Evolutionary conservation across 805 yeast genomes (phyloP).

Genomic region (Yarrowia yakushimensis): DNA sequence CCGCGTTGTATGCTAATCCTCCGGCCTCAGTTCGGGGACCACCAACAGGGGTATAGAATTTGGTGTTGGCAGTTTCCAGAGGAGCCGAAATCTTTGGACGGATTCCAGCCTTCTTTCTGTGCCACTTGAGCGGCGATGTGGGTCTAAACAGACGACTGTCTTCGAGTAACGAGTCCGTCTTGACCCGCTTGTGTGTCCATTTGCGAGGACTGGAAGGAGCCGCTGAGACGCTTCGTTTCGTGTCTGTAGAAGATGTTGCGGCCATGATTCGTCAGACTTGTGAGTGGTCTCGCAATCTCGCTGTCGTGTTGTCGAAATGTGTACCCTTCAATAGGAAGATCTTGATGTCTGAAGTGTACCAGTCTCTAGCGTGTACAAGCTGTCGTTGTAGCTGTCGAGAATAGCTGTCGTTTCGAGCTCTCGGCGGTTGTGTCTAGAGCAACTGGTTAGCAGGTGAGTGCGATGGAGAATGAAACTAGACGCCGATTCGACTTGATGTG

Average conservation of each 20-base stretch:
- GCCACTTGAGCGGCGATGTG: constrained; percentile 20
- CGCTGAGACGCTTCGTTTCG: constrained; percentile 4
- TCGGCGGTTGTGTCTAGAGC: background rate
- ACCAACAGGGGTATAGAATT: background rate
- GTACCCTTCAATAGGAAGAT: background rate
- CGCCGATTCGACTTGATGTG: background rate
- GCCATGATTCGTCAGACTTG: too few species aligned
- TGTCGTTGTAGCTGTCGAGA: background rate
- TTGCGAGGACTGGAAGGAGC: background rate
- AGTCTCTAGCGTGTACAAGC: background rate
- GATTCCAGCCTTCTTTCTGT: background rate
- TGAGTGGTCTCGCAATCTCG: background rate
- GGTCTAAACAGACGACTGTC: constrained; percentile 8
- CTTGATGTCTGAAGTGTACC: background rate
- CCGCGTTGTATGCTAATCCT: background rate
- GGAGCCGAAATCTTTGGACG: constrained; percentile 4
- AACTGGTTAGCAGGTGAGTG: background rate
- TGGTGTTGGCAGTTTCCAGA: background rate
- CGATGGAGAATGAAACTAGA: background rate
- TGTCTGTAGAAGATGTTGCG: background rate
- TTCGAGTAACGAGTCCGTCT: constrained; percentile 6
- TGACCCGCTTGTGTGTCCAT: constrained; percentile 9
- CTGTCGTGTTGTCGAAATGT: background rate
- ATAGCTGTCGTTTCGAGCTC: background rate
- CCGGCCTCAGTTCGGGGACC: background rate